Evolutionary conservation across 2,329 filamentous ascomycete species (phyloP).

Genomic region (Alternaria sp.): DNA sequence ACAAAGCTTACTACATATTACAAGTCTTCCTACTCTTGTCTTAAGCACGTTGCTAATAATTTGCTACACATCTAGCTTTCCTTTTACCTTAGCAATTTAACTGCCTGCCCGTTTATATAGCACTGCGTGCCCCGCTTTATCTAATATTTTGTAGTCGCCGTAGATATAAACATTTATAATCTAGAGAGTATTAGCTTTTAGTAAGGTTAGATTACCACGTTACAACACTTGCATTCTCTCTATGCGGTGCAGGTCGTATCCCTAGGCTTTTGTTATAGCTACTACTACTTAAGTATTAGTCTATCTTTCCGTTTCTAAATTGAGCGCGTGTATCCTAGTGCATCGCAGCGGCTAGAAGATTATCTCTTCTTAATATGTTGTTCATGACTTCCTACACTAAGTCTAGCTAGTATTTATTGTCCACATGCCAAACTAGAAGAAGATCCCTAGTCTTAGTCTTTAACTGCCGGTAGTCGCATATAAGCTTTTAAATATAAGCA

Average conservation of each 20-base stretch:
- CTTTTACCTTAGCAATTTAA: constrained; percentile 19
- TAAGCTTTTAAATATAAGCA: constrained; percentile 22
- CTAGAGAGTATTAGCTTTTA: constrained; percentile 11
- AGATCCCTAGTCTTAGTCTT: constrained; percentile 26
- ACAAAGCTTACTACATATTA: constrained; percentile 26
- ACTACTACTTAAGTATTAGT: constrained; percentile 8
- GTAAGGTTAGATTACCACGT: not conserved
- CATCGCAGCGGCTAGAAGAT: constrained; percentile 6
- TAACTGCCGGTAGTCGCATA: constrained; percentile 17
- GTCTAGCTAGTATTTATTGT: constrained; percentile 18
- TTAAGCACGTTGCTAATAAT: constrained; percentile 23
- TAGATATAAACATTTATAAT: constrained; percentile 31
- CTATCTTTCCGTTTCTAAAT: constrained; percentile 7
- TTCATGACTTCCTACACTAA: constrained; percentile 22
- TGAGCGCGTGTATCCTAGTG: not conserved
- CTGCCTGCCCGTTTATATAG: constrained; percentile 12
- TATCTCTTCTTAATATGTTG: constrained; percentile 11
- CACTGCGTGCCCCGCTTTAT: constrained; percentile 13
- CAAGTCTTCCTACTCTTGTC: constrained; percentile 17
- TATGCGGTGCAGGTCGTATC: constrained; percentile 11
- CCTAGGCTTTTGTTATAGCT: constrained; percentile 11
- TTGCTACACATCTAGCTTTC: constrained; percentile 18
- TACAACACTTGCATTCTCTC: constrained; percentile 23
- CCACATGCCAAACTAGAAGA: constrained; percentile 25
- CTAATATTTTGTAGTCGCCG: constrained; percentile 16